These are phyloP conservation scores for Dothidotthia symphoricarpi DNA, from an alignment of 2,329 filamentous ascomycete genomes.

Conservation along the genomic window DNA sequence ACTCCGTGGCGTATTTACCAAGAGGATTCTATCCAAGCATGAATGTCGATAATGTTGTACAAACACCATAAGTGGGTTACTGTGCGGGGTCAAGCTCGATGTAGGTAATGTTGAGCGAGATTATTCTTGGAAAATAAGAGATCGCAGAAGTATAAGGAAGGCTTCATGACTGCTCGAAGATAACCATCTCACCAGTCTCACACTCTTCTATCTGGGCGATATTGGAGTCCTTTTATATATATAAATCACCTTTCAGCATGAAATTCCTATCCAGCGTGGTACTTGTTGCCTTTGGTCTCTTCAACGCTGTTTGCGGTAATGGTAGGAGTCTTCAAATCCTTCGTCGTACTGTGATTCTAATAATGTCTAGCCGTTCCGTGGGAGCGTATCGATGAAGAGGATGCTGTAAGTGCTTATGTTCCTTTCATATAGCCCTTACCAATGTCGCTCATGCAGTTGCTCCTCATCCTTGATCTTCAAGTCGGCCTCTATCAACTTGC, in stretches of 20 bases:
- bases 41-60: slow-evolving; percentile 1
- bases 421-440: background rate
- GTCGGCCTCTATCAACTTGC: slow-evolving; percentile 59
- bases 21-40: slow-evolving; percentile 1
- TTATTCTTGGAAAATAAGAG: background rate
- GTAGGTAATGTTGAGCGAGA: background rate
- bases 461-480: slow-evolving; percentile 61
- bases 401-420: slow-evolving; percentile 31
- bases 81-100: background rate
- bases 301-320: slow-evolving; percentile 32
- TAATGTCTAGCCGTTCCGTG: slow-evolving; percentile 35
- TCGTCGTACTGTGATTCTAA: slow-evolving; percentile 12
- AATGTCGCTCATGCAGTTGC: slow-evolving; percentile 40
- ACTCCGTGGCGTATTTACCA: slow-evolving; percentile 6
- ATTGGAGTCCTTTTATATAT: slow-evolving; percentile 1
- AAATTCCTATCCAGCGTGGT: slow-evolving; percentile 31
- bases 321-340: slow-evolving; percentile 14
- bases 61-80: slow-evolving; percentile 1
- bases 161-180: slow-evolving; percentile 5
- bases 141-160: slow-evolving; percentile 26
- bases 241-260: slow-evolving; percentile 24
- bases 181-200: slow-evolving; percentile 15
- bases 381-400: slow-evolving; percentile 46
- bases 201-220: slow-evolving; percentile 7
- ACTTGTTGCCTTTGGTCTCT: slow-evolving; percentile 29